Percentiles rank a stretch among this genome's conserved stretches.
These are phyloP conservation scores for Epichloe sp. DNA, from an alignment of 2,329 filamentous ascomycete genomes.

Conservation along the genomic window DNA sequence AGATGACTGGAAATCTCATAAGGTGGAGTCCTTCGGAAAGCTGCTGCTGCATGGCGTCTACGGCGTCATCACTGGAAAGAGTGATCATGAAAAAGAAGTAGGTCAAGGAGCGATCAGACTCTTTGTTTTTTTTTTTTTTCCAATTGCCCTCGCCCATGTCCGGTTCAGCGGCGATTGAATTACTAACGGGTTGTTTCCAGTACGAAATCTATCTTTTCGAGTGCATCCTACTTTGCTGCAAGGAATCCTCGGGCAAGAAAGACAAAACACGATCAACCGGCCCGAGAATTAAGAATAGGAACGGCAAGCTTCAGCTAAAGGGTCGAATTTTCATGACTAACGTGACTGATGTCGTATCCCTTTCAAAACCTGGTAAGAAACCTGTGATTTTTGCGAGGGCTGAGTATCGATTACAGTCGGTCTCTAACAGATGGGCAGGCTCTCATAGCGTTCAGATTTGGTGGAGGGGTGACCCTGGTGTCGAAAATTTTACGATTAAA, in stretches of 20 bases:
- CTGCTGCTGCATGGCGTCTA: constrained; percentile 82
- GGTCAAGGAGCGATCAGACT: constrained; percentile 15
- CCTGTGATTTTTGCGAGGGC: constrained; percentile 48
- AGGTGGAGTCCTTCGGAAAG: constrained; percentile 81
- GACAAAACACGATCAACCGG: constrained; percentile 44
- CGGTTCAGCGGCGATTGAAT: neutral
- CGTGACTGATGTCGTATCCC: constrained; percentile 82
- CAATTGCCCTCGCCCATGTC: constrained; percentile 2
- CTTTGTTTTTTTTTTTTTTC: too few species aligned
- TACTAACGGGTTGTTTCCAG: constrained; percentile 29
- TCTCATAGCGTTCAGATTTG: constrained; percentile 95
- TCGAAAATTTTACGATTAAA: constrained; percentile 92
- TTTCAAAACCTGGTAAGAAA: constrained; percentile 69
- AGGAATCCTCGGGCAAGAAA: constrained; percentile 73
- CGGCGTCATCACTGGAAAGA: constrained; percentile 79
- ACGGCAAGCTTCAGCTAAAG: constrained; percentile 82
- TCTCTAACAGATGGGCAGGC: constrained; percentile 37
- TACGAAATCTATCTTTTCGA: constrained; percentile 98
- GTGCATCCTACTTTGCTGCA: constrained; percentile 90
- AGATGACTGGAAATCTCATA: constrained; percentile 94
- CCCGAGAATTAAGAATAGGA: constrained; percentile 48
- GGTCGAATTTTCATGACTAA: constrained; percentile 99
- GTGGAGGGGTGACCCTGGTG: constrained; percentile 93
- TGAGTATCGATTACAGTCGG: neutral
- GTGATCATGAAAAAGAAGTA: constrained; percentile 81